phyloP scores from a whole-genome alignment of 2,329 filamentous ascomycete species.

The Bipolaris bicolor region DNA sequence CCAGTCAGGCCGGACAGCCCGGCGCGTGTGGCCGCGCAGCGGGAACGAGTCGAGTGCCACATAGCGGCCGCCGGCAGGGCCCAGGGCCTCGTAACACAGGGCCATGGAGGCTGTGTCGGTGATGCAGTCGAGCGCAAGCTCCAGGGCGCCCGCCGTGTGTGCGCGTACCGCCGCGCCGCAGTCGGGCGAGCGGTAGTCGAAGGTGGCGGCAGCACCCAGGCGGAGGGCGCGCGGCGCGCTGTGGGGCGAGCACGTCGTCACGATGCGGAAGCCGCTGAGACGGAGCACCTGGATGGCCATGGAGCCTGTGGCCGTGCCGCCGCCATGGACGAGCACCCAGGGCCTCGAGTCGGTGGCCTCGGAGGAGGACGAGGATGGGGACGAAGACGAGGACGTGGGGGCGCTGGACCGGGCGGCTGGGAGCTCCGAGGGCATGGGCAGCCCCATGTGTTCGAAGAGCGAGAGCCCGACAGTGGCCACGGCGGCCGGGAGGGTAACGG shows the following conservation, averaged over 20 bases:
- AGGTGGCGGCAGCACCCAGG: constrained; percentile 13
- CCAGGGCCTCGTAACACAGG: constrained; percentile 32
- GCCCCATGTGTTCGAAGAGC: constrained; percentile 28
- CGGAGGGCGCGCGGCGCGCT: background rate
- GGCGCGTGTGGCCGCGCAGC: background rate
- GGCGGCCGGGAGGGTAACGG: constrained; percentile 44
- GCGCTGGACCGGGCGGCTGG: no score
- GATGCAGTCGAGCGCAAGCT: constrained; percentile 14
- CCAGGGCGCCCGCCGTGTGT: constrained; percentile 4
- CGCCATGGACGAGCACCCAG: constrained; percentile 41
- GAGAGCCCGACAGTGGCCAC: constrained; percentile 36
- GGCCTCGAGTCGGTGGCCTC: no score
- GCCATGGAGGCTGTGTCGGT: constrained; percentile 29
- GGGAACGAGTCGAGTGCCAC: constrained; percentile 15
- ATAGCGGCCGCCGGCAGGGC: constrained; percentile 27
- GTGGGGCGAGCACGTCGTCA: background rate
- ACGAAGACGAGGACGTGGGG: no score
- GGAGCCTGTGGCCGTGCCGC: constrained; percentile 5
- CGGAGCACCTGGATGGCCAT: background rate
- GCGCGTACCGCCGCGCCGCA: constrained; percentile 11
- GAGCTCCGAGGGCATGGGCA: constrained; percentile 35
- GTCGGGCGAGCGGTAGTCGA: constrained; percentile 14
- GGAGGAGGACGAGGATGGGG: no score
- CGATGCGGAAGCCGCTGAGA: background rate
- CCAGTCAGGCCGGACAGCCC: background rate